A percentile compares a stretch with the other conserved stretches of the same genome.
phyloP scores from a whole-genome alignment of 192 early-diverging fungal genomes.

The Coemansia sp. region DNA sequence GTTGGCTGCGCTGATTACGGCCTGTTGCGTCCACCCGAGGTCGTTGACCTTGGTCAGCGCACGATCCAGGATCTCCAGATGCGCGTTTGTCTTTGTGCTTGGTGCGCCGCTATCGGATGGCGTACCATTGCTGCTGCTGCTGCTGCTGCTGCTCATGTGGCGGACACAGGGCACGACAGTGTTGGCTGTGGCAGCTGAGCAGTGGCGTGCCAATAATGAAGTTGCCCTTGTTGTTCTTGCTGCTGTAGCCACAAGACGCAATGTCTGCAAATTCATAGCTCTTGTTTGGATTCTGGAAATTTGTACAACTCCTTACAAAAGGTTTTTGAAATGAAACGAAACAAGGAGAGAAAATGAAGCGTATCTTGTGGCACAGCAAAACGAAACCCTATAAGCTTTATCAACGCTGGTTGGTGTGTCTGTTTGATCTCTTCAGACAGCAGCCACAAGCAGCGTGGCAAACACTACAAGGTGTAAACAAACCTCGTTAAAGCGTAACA shows the following conservation, averaged over 20 bases:
- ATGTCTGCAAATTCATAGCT: conserved; percentile 1
- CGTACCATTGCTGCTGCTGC: no score
- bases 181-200: background rate
- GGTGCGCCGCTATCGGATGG: background rate
- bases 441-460: no score
- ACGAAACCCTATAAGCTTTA: no score
- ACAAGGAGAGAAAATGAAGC: no score
- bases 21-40: conserved; percentile 74
- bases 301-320: no score
- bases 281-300: no score
- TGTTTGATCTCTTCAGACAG: no score
- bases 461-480: no score
- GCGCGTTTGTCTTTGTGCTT: conserved; percentile 6
- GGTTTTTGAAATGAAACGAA: background rate
- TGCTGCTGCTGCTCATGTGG: conserved; percentile 4
- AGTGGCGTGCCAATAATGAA: background rate
- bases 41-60: conserved; percentile 67
- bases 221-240: background rate
- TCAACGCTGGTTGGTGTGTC: no score
- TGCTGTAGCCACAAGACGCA: background rate
- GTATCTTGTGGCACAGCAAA: no score
- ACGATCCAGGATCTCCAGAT: conserved; percentile 58
- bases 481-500: no score
- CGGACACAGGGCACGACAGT: background rate
- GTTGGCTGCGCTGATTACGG: conserved; percentile 63